Evolutionary conservation across 768 basidiomycete species (phyloP), one percentile per base, ranked within the genome.

Genomic region (Amanita inopinata): DNA sequence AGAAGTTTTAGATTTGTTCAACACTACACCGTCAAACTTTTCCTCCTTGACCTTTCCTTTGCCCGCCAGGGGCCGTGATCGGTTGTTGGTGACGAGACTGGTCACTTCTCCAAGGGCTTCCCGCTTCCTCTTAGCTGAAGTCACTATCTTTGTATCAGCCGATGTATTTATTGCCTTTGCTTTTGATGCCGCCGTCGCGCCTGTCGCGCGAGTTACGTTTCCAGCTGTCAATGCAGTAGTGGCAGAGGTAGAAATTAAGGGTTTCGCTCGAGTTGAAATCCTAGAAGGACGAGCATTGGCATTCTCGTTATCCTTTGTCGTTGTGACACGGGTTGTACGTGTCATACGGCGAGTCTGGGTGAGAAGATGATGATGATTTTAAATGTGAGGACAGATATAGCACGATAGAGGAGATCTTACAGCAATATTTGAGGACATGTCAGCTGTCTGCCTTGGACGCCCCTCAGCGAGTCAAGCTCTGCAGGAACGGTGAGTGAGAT

Each of bases 81-180:
- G 69, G 52, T 74, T 77, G 53, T 78, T 77, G 47, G 57, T 63
- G 15, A 64, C 55, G 9, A 44, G 34, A 19, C 60, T 64, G 5
- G 77, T 72, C 32, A 87, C 81, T 58, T 90, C 87, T 23, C 77
- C 80, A 19, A 90, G 66, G 0, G 85, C 85, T 38, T 82, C 80
- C 32, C 88, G 81, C 59, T 89, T 89, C 49, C 87, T 73, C 59
- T 88, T 87, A 38, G 73, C 69, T 24, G 66, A 63, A 6, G 61
- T 57, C 20, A 82, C 79, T 15, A 58, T 52, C 48, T 75, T 70
- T 36, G 52, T 39, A 28, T 62, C 63, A 48, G 61, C 59, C 38
- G 65, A 58, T 49, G 57, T 37, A 56, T 56, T 49, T 56, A 66
- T 57, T 32, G 65, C 56, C 60, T 78, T 78, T 20, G 74, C 69